Evolutionary conservation across 805 yeast species (phyloP), one percentile per base, ranked within the genome.

Genomic region (Starmerella tilneyi): DNA sequence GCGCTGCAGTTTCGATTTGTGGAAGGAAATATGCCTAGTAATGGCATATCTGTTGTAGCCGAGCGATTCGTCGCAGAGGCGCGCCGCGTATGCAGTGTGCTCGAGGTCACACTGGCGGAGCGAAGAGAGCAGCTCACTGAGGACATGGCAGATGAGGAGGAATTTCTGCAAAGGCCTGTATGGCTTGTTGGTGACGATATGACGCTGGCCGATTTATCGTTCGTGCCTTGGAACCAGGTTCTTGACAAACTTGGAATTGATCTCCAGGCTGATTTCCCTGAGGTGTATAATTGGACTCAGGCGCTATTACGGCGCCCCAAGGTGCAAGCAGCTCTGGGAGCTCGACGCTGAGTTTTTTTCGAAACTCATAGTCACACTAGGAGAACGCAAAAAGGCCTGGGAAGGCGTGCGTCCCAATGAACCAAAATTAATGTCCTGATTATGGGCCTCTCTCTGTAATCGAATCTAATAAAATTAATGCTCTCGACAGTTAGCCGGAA

Each of bases 211-310:
- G 97, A 88, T 63, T 70, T 88, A 58, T 76, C 89, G 19, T 88
- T 88, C 66, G 94, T 88, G 23, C 94, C 97, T 13, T 88, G 97
- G 97, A 88, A 88, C 63, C 88, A 86, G 58, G 96, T 88, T 15
- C 94, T 88, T 44, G 94, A 84, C 61, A 72, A 94, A 57, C 82
- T 88, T 44, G 96, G 96, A 7, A 84, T 88, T 51, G 84, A 83
- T 57, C 74, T 88, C 57, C 81, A 81, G 61, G 73, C 75, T 24
- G 96, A 88, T 62, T 86, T 82, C 60, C 96, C 96, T 5, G 96
- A 88, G 66, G 96, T 86, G 38, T 86, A 84, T 68, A 84, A 84
- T 63, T 88, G 96, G 96, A 88, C 96, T 9, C 81, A 82, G 61
- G 79, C 79, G 57, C 84, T 88, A 94, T 83, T 88, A 94, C 76